Base-by-base conservation (phyloP, 371 early-diverging fungal species). In the Syncephalastrum sp. region DNA sequence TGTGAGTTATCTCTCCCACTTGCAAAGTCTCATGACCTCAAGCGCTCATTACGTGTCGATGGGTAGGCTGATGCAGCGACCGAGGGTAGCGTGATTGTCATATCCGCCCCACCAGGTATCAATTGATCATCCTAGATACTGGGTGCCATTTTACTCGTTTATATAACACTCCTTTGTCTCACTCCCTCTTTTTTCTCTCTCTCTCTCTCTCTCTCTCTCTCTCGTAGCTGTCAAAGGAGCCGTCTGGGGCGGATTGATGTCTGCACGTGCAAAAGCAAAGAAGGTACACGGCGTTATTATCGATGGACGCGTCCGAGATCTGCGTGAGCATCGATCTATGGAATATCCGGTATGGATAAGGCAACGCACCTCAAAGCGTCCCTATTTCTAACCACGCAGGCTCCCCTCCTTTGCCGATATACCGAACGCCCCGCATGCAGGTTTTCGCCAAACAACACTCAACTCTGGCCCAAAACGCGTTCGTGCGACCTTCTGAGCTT, bases 171-270 rank as follows among this genome's bases (percentile, higher is more conserved):
- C 38, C 38, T 33, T 33, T 33, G 5, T 33, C 38, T 33, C 44
- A 42, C 27, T 15, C 16, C 21, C 17, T n/a, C 21, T 29, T 46
- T 29, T 8, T 56, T 23, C 42, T n/a, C 21, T 21, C 2, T 21
- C 0, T 21, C 2, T 17, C 42, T 56, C 46, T 46, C 25, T n/a
- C 21, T 21, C 2, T 21, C 0, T 21, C 2, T 17, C 42, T 56
- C 46, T 46, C 25, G n/a, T 60, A 78, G 79, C 63, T 47, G 72
- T 73, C 25, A 78, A 80, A 49, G 91, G 91, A 60, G 93, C 91
- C 10, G 85, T 88, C 17, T 92, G 89, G 86, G 94, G 94, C 15
- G 92, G 92, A 5, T 73, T 92, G 21, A 87, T 92, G 87, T 81
- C 86, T 0, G 86, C 91, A 12, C 77, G 94, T 59, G 92, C 91